These are phyloP conservation scores for Polytrichum commune DNA, from an alignment of 225 moss, liverwort and hornwort species.

Conservation along the genomic window DNA sequence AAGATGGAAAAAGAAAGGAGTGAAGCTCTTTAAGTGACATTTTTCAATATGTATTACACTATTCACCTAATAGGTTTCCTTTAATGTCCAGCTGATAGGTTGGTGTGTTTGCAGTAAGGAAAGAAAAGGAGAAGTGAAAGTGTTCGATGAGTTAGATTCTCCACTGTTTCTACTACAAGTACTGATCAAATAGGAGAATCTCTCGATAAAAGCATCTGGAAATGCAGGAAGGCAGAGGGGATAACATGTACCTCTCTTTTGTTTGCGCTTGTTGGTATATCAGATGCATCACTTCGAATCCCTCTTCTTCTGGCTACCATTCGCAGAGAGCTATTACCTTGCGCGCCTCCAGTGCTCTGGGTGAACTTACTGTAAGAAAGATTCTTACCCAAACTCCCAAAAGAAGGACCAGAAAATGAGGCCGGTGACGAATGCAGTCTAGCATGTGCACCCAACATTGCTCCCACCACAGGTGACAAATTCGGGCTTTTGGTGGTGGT, in stretches of 20 bases:
- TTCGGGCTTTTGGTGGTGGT: not conserved
- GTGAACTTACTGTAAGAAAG: not conserved
- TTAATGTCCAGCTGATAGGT: too few relatives aligned
- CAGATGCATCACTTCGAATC: constrained; percentile 7
- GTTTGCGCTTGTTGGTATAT: constrained; percentile 2
- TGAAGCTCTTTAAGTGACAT: too few relatives aligned
- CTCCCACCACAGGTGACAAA: not conserved
- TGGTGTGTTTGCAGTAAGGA: too few relatives aligned
- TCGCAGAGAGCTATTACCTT: not conserved
- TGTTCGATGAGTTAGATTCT: not conserved
- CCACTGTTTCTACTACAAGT: not conserved
- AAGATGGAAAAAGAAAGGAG: not conserved
- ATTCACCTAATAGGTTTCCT: too few relatives aligned
- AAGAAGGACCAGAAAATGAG: not conserved
- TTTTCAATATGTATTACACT: too few relatives aligned
- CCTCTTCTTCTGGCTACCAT: not conserved
- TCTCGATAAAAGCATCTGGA: not conserved
- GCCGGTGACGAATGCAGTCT: not conserved
- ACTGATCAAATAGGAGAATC: too few relatives aligned
- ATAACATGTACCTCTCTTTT: constrained; percentile 9
- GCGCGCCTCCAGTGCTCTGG: not conserved
- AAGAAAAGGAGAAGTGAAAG: too few relatives aligned
- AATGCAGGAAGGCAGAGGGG: not conserved
- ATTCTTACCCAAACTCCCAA: not conserved
- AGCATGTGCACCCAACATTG: not conserved